Evolutionary conservation across 352 stramenopile species (phyloP).

Genomic region (Phytophthora capsici): DNA sequence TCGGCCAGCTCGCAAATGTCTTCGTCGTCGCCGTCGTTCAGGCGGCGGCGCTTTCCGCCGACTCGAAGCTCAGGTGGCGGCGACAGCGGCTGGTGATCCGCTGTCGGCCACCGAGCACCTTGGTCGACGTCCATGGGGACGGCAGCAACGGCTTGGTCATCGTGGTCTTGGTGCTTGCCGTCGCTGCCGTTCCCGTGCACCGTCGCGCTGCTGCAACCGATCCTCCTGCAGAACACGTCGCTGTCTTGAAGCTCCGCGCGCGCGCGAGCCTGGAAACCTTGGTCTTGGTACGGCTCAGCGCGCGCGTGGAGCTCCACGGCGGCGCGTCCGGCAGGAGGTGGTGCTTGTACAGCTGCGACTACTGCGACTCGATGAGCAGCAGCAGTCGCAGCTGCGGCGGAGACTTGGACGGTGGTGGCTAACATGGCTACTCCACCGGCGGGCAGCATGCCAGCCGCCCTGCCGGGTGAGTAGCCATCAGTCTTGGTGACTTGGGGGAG

Average conservation of each 20-base stretch:
- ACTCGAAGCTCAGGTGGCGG: background rate
- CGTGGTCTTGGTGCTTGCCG: background rate
- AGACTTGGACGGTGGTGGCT: too few species aligned
- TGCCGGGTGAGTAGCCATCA: too few species aligned
- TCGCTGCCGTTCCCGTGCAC: background rate
- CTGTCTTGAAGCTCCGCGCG: background rate
- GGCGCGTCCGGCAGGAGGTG: background rate
- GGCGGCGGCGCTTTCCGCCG: background rate
- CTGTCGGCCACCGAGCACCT: background rate
- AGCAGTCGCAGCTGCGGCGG: background rate
- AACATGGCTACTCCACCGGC: too few species aligned
- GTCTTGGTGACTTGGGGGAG: too few species aligned
- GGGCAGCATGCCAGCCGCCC: too few species aligned
- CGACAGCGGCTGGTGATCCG: background rate
- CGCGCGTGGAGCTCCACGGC: background rate
- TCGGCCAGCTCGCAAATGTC: background rate
- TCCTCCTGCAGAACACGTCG: too few species aligned
- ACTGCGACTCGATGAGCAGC: background rate
- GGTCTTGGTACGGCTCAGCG: background rate
- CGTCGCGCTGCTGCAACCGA: background rate
- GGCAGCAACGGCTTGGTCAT: background rate
- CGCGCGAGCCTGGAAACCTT: background rate
- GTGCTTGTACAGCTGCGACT: background rate
- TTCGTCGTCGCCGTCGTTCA: background rate
- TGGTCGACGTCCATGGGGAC: background rate